Evolutionary conservation across 73 alveolate genomes (phyloP).

Genomic region (Tetrahymena thermophila): DNA sequence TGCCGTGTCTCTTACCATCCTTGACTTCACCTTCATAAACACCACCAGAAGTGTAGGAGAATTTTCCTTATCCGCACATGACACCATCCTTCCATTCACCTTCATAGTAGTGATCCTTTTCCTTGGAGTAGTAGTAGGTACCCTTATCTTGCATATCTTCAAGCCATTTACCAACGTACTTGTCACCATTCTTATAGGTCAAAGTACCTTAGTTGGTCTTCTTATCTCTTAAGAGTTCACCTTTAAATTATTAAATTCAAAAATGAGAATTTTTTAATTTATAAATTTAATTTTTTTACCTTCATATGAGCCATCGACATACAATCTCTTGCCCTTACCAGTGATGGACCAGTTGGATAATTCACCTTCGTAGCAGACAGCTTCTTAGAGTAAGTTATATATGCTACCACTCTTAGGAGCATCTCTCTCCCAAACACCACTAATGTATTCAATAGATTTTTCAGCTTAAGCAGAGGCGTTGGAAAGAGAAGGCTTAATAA

Average conservation of each 20-base stretch:
- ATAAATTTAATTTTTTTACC: neutral
- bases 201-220: neutral
- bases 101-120: neutral
- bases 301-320: neutral
- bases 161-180: neutral
- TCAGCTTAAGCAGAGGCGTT: neutral
- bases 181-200: neutral
- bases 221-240: neutral
- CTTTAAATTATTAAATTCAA: neutral
- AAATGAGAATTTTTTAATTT: neutral
- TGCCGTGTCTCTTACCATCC: constrained; percentile 17
- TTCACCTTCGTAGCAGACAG: neutral
- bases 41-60: constrained; percentile 15
- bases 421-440: neutral
- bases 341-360: neutral
- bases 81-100: neutral
- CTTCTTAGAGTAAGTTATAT: neutral
- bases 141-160: neutral
- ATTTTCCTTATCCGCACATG: constrained; percentile 1
- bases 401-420: neutral
- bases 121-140: neutral
- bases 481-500: neutral
- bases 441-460: neutral
- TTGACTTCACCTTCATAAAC: constrained; percentile 16
- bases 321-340: neutral